A percentile compares a stretch with the other conserved stretches of the same genome.
These are phyloP conservation scores for Cyberlindnera petersonii DNA, from an alignment of 805 yeast genomes.

Conservation along the genomic window DNA sequence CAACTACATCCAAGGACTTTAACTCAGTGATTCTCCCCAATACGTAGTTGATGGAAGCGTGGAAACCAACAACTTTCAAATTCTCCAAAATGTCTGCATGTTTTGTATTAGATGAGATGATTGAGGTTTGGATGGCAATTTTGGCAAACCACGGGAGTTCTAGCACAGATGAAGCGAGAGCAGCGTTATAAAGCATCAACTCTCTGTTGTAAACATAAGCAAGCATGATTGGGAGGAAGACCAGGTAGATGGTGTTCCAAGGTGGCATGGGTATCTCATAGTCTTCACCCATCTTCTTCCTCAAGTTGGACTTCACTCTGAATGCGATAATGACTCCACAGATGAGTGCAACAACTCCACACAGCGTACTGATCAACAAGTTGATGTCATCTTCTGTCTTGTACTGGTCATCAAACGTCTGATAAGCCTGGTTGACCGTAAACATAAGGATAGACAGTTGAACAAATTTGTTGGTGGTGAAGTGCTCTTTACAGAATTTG, in stretches of 20 bases:
- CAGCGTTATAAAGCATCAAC: constrained; percentile 28
- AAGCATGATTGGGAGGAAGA: constrained; percentile 32
- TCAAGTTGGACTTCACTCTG: constrained; percentile 10
- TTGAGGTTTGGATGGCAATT: constrained; percentile 20
- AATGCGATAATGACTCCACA: constrained; percentile 22
- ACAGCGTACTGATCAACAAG: constrained; percentile 21
- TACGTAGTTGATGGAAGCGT: constrained; percentile 25
- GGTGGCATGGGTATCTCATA: constrained; percentile 22
- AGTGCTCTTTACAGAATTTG: constrained; percentile 15
- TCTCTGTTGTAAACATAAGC: constrained; percentile 27
- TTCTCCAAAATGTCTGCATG: constrained; percentile 14
- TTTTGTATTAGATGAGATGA: constrained; percentile 23
- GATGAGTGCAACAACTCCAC: constrained; percentile 24
- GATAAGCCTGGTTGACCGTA: constrained; percentile 23
- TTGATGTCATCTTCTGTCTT: constrained; percentile 17
- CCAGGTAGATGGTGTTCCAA: constrained; percentile 33
- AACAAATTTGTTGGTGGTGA: constrained; percentile 24
- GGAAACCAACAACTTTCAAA: constrained; percentile 25
- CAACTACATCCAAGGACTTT: constrained; percentile 36
- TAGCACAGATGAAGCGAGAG: constrained; percentile 30
- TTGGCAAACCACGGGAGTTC: constrained; percentile 25
- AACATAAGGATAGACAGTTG: constrained; percentile 27
- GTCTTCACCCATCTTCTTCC: background rate
- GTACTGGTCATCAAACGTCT: constrained; percentile 12
- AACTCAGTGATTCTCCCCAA: constrained; percentile 30